phyloP scores from a whole-genome alignment of 352 stramenopile species.

The Phytophthora pluvialis region DNA sequence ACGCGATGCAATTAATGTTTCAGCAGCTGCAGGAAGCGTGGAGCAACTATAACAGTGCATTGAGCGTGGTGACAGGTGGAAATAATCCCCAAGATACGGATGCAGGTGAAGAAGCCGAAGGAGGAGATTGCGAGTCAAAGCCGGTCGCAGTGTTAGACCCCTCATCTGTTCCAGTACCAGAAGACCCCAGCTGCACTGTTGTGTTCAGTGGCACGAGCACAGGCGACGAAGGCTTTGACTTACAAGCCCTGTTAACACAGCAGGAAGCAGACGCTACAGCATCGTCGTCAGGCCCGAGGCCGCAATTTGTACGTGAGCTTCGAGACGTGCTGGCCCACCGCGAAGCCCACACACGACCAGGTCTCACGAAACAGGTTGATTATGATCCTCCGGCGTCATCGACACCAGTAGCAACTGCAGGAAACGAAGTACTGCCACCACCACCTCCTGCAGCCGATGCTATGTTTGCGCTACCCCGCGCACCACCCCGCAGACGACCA shows the following conservation, averaged over 20 bases:
- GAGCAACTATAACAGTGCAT: constrained; percentile 27
- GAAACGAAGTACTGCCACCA: neutral
- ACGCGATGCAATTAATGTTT: constrained; percentile 31
- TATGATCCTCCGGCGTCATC: constrained; percentile 27
- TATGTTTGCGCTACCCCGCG: constrained; percentile 29
- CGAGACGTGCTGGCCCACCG: constrained; percentile 60
- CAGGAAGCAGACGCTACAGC: constrained; percentile 22
- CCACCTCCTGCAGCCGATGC: constrained; percentile 11
- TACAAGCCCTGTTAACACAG: constrained; percentile 50
- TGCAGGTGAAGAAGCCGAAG: neutral
- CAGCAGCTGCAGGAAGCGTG: constrained; percentile 36
- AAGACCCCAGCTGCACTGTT: constrained; percentile 46
- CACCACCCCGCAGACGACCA: constrained; percentile 14
- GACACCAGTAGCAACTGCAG: neutral
- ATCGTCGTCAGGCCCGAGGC: constrained; percentile 18
- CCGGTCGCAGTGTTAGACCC: neutral
- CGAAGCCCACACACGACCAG: constrained; percentile 32
- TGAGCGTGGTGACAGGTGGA: constrained; percentile 10
- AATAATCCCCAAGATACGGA: constrained; percentile 1
- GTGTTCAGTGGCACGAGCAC: constrained; percentile 82
- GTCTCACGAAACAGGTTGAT: constrained; percentile 52
- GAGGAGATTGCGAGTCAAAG: constrained; percentile 3
- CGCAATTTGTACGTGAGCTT: constrained; percentile 59
- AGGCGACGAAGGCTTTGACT: constrained; percentile 68
- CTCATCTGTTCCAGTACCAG: constrained; percentile 1